Percentiles rank a stretch among this genome's conserved stretches.
Evolutionary conservation across 805 yeast genomes (phyloP).

Genomic region (Hanseniaspora meyeri): DNA sequence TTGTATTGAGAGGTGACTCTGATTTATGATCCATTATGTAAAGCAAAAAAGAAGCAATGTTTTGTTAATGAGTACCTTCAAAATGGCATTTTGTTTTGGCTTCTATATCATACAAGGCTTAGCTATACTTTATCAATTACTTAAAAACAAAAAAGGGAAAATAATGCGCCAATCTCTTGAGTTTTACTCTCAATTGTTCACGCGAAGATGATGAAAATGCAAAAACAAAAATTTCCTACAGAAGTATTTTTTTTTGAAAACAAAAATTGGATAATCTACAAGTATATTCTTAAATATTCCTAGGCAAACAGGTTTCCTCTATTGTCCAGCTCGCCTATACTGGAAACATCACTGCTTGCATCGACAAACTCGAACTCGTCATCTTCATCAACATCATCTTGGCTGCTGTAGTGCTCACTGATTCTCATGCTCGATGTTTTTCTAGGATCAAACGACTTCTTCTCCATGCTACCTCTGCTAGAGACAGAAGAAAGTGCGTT

Average conservation of each 20-base stretch:
- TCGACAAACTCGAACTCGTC: constrained; percentile 11
- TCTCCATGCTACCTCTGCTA: not conserved
- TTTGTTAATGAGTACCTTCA: no score
- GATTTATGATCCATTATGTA: not conserved
- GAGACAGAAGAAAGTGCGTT: not conserved
- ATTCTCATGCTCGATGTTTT: not conserved
- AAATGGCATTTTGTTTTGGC: no score
- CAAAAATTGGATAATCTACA: not conserved
- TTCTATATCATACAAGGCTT: no score
- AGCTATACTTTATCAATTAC: no score
- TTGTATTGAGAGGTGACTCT: not conserved
- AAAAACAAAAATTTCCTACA: no score
- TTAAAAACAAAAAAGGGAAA: no score
- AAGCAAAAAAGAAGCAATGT: not conserved
- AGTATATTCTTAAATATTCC: not conserved
- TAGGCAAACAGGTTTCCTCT: constrained; percentile 11
- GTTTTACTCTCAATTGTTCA: not conserved
- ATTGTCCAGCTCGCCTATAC: constrained; percentile 12
- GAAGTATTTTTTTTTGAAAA: no score
- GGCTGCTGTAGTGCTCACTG: not conserved
- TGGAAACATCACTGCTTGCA: constrained; percentile 13
- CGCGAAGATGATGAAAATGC: not conserved
- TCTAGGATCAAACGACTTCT: not conserved
- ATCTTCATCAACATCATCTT: not conserved
- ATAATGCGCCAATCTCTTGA: not conserved